phyloP scores from a whole-genome alignment of 2,329 filamentous ascomycete genomes.

The Trichoderma atrobrunneum region DNA sequence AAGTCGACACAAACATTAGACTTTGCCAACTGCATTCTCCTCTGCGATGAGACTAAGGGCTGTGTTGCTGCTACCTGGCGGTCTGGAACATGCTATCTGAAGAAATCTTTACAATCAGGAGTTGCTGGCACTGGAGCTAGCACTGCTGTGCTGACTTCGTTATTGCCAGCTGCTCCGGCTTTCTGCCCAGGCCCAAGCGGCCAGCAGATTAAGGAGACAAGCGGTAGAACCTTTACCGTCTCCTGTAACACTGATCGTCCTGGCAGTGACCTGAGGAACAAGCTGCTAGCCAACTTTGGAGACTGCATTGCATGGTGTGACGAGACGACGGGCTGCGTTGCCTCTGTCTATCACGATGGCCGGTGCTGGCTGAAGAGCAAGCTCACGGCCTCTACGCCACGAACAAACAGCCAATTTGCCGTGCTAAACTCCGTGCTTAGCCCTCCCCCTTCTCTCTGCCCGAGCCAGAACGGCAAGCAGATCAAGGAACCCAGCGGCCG shows the following conservation, averaged over 20 bases:
- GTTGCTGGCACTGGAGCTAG: neutral
- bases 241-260: neutral
- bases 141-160: neutral
- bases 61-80: constrained; percentile 2
- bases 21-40: constrained; percentile 4
- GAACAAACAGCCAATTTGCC: neutral
- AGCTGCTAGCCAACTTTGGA: neutral
- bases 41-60: neutral
- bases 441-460: neutral
- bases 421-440: neutral
- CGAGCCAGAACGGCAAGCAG: neutral
- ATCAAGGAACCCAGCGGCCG: neutral
- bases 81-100: neutral
- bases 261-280: neutral
- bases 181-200: neutral
- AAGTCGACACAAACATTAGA: neutral
- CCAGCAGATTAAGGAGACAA: neutral
- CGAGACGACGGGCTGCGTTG: neutral
- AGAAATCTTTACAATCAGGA: neutral
- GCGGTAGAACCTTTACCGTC: neutral
- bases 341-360: neutral
- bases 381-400: neutral
- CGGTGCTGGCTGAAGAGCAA: neutral
- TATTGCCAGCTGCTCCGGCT: neutral
- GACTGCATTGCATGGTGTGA: constrained; percentile 1